phyloP scores from a whole-genome alignment of 208 protist species.

The Trypanosoma boissoni region DNA sequence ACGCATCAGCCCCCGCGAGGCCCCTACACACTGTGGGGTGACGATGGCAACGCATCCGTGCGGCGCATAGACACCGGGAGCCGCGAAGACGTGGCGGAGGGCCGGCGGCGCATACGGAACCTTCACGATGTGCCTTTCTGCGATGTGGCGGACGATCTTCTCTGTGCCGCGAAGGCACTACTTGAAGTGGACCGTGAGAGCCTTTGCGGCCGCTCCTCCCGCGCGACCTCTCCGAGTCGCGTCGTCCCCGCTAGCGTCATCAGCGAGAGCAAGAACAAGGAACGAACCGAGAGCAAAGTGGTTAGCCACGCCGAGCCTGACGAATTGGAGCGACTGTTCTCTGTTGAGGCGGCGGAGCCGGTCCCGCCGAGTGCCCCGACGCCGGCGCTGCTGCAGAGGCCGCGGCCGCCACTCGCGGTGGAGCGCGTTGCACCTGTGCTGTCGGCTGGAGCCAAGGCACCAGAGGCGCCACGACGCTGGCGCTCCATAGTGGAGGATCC shows the following conservation, averaged over 20 bases:
- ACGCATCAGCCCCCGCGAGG: not conserved
- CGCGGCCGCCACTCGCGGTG: too few species aligned
- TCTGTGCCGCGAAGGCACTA: constrained; percentile 9
- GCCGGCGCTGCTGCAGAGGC: too few species aligned
- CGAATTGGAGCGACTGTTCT: too few species aligned
- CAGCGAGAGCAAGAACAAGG: too few species aligned
- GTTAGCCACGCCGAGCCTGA: not conserved
- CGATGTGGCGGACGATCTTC: constrained; percentile 10
- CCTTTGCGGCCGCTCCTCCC: constrained; percentile 7
- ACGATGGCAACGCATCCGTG: not conserved
- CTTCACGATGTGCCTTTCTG: constrained; percentile 13
- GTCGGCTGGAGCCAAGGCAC: too few species aligned
- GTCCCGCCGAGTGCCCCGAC: too few species aligned
- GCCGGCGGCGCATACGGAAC: constrained; percentile 4
- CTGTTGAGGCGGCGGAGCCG: too few species aligned
- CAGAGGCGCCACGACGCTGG: too few species aligned
- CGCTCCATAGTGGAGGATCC: too few species aligned
- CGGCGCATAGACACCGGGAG: too few species aligned
- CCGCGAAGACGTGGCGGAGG: constrained; percentile 2
- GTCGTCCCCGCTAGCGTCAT: not conserved
- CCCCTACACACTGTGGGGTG: not conserved
- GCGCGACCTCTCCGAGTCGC: not conserved
- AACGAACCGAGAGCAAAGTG: not conserved
- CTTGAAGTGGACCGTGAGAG: constrained; percentile 18
- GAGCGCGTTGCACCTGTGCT: too few species aligned